phyloP scores from a whole-genome alignment of 805 yeast species.

The Scheffersomyces lignosus region DNA sequence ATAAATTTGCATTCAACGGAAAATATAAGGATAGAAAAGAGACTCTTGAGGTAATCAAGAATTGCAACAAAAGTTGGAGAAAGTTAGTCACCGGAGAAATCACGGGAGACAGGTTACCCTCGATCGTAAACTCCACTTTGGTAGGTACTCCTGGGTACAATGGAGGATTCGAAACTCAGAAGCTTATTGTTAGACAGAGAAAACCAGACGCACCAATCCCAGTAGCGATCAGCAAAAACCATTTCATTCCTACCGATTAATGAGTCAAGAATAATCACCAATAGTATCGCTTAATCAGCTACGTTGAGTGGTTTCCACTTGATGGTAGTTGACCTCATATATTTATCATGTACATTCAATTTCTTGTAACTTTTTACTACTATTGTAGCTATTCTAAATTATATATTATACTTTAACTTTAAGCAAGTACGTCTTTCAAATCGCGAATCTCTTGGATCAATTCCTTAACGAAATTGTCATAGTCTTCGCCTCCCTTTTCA shows the following conservation, averaged over 20 bases:
- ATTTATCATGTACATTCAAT: no score
- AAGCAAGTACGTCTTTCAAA: constrained; percentile 44
- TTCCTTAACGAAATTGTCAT: constrained; percentile 38
- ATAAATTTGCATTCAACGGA: constrained; percentile 95
- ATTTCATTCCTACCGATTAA: constrained; percentile 9
- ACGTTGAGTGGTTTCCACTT: background rate
- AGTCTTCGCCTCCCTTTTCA: constrained; percentile 43
- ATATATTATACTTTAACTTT: no score
- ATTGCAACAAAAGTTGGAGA: constrained; percentile 85
- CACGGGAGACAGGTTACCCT: constrained; percentile 16
- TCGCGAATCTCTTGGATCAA: constrained; percentile 53
- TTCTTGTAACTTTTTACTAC: no score
- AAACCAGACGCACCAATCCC: constrained; percentile 39
- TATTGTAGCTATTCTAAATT: no score
- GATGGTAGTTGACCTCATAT: no score
- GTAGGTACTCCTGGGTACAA: constrained; percentile 26
- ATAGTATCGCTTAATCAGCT: background rate
- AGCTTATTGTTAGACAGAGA: constrained; percentile 15
- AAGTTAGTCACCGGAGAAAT: constrained; percentile 65
- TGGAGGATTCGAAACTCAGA: constrained; percentile 13
- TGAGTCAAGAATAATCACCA: no score
- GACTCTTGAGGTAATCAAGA: constrained; percentile 80
- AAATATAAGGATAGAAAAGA: constrained; percentile 84
- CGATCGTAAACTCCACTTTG: constrained; percentile 40
- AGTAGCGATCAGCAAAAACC: constrained; percentile 22